A percentile compares a stretch with the other conserved stretches of the same genome.
phyloP scores from a whole-genome alignment of 257 asterid genomes.

The Nicotiana knightiana region DNA sequence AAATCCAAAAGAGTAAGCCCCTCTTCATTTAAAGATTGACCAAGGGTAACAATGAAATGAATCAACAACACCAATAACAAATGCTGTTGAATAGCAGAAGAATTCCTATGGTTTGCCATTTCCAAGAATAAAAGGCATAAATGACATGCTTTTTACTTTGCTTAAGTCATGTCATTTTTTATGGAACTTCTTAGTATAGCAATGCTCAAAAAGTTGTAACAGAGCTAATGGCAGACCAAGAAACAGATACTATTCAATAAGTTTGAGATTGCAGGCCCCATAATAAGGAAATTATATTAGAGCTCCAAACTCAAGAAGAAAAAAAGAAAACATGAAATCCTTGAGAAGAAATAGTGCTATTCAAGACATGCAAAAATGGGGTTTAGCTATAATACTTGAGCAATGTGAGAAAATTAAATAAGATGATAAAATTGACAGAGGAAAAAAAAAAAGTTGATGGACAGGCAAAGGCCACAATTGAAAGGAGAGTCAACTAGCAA shows the following conservation, averaged over 20 bases:
- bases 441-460: neutral
- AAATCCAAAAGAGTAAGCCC: slow-evolving; percentile 61
- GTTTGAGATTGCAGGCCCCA: slow-evolving; percentile 6
- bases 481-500: neutral
- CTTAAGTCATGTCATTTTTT: slow-evolving; percentile 8
- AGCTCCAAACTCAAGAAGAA: neutral
- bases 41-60: slow-evolving; percentile 32
- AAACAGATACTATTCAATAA: neutral
- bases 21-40: slow-evolving; percentile 56
- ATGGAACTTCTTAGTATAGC: neutral
- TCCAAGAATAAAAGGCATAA: slow-evolving; percentile 7
- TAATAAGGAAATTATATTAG: too few species aligned
- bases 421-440: neutral
- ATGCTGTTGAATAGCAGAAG: slow-evolving; percentile 16
- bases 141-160: neutral
- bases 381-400: neutral
- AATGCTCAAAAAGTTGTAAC: neutral
- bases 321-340: neutral
- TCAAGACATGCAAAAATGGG: neutral
- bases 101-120: slow-evolving; percentile 38
- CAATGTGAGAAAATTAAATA: neutral
- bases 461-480: neutral
- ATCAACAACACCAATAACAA: slow-evolving; percentile 28
- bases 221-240: slow-evolving; percentile 7
- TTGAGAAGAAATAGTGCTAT: neutral